Evolutionary conservation across 352 stramenopile species (phyloP), one percentile per base, ranked within the genome.

Genomic region (Globisporangium acanthophoron): DNA sequence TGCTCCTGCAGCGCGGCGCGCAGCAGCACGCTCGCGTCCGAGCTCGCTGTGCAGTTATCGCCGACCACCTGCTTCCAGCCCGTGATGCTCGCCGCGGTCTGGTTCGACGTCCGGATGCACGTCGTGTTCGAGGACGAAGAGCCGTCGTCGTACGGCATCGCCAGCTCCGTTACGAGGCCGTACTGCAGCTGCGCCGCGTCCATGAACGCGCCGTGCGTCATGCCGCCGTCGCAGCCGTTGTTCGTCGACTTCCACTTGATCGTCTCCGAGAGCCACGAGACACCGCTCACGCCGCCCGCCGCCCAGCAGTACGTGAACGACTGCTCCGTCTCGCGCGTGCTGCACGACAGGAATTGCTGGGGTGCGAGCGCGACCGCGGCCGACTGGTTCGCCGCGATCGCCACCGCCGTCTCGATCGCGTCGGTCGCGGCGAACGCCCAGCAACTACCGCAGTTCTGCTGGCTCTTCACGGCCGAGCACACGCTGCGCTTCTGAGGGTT

Each of bases 281-380:
- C 76, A 0, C 78, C 76, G 13, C 50, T 59, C 12, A 79, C 73
- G 9, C 73, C 70, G 21, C 46, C 33, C 0, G 48, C 66, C 13
- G 77, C 76, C 79, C 81, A 92, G 58, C 82, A 92, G 61, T 92
- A 92, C 18, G 71, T 74, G 58, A 90, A 92, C 5, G 78, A 84
- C 59, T 88, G 70, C 51, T 80, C 81, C 1, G 76, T 88, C 41
- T 81, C 68, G 35, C 78, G 63, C 16, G 65, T 88, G 53, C 78
- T 90, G 58, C 82, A 90, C 7, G 71, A 78, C 13, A 92, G 58
- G 47, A 92, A 85, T 53, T 92, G 82, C 68, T 92, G 78, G n/a
- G 82, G 78, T 2, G 82, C 88, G 40, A 92, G 70, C 24, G 82
- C 76, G 27, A 92, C 78, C 0, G 76, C 76, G 1, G 76, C 67